Evolutionary conservation across 1,284 basidiomycete species (phyloP), one percentile per base, ranked within the genome.

Genomic region (Ceratobasidium sp.): DNA sequence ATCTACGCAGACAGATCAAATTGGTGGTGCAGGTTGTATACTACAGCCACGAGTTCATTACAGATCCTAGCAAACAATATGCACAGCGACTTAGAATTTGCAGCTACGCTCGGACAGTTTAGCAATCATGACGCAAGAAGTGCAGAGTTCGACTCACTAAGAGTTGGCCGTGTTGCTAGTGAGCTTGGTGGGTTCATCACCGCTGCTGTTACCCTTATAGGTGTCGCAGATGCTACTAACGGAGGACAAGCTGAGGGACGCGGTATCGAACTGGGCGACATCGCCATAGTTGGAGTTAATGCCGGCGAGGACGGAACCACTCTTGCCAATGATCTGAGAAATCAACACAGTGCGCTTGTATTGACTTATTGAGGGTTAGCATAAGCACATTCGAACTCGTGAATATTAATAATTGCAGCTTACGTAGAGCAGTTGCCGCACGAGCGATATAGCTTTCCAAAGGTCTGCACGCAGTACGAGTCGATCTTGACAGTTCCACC

Each of bases 301-400:
- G 33, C 33, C 33, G 33, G 33, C 33, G 33, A 33, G 33, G 33
- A 33, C 33, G 33, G 33, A 33, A 33, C 33, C 33, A 33, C 33
- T 33, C 33, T 33, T 33, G 33, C 33, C 33, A 33, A 33, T 33
- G 33, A 33, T 33, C 33, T 33, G 33, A 33, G 33, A 33, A 33
- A 33, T 33, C 33, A 33, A 33, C 33, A 33, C 33, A 33, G 33
- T 33, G 33, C 33, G 33, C 33, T 33, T 33, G 33, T 33, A 33
- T 33, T 76, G 6, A 69, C 69, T 38, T 77, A 78, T 68, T 78
- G 77, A 10, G 76, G 66, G 64, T 78, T 78, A 48, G 79, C 61
- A 15, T 78, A 78, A 26, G 59, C 71, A 26, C 33, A 33, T 33
- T 33, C 33, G 33, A 33, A 33, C 33, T 33, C 33, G 33, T 33